These are phyloP conservation scores for Cydonia oblonga DNA, from an alignment of 331 rosid genomes.

Conservation along the genomic window DNA sequence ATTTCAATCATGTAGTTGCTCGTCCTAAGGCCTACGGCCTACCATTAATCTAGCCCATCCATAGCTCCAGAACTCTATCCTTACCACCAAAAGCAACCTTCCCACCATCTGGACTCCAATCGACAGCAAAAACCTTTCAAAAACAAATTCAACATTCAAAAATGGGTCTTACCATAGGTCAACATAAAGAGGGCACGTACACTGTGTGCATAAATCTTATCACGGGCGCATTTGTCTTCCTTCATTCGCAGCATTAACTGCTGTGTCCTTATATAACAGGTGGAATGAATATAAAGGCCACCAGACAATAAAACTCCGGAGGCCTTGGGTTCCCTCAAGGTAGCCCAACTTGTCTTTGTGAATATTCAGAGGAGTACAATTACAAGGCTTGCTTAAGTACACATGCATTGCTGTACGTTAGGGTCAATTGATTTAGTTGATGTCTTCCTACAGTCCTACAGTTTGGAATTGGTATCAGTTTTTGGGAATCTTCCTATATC, in stretches of 20 bases:
- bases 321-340: background rate
- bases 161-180: background rate
- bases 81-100: conserved; percentile 97
- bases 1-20: background rate
- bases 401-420: background rate
- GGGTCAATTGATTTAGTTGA: background rate
- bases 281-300: background rate
- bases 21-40: background rate
- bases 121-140: conserved; percentile 76
- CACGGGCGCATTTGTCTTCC: background rate
- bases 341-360: background rate
- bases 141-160: background rate
- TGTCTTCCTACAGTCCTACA: background rate
- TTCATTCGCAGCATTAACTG: background rate
- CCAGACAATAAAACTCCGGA: background rate
- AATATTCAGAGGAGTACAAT: background rate
- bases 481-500: background rate
- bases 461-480: background rate
- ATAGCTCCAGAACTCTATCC: conserved; percentile 83
- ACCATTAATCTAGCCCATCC: conserved; percentile 64
- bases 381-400: background rate
- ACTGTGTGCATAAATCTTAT: background rate
- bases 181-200: background rate
- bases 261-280: background rate
- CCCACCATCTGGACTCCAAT: conserved; percentile 98